Conservation (phyloP, 78 protist genomes). For the Dictyostelium intermedium region DNA sequence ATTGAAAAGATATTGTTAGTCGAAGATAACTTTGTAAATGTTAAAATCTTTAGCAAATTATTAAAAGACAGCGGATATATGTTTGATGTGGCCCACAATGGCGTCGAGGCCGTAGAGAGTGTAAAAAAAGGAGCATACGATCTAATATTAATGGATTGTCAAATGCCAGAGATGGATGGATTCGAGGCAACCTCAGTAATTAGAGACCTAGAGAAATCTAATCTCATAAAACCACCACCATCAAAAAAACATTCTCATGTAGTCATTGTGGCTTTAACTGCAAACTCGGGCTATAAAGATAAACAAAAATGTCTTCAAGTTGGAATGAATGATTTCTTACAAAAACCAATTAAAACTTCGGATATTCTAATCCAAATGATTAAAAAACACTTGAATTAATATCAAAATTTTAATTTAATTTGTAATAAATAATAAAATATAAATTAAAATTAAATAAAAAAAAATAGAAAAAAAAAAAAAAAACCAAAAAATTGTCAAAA, state of each 20-base stretch:
- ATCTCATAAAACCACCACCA: background rate
- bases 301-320: conserved; percentile 49
- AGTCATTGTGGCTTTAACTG: conserved; percentile 64
- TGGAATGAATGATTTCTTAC: conserved; percentile 71
- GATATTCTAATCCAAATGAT: conserved; percentile 27
- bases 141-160: conserved; percentile 74
- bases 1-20: conserved; percentile 45
- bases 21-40: conserved; percentile 45
- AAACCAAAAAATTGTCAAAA: too few relatives aligned
- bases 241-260: conserved; percentile 6
- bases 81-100: conserved; percentile 50
- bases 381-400: conserved; percentile 20
- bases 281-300: conserved; percentile 15
- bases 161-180: conserved; percentile 77
- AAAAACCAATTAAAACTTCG: conserved; percentile 33
- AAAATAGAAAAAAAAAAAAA: background rate
- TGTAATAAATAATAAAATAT: too few relatives aligned
- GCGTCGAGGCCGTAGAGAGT: conserved; percentile 19
- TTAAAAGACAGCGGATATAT: conserved; percentile 25
- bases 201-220: conserved; percentile 1
- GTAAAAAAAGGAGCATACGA: background rate
- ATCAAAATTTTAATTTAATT: background rate
- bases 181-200: conserved; percentile 45
- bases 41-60: conserved; percentile 26
- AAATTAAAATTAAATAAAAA: background rate